A percentile compares a stretch with the other conserved stretches of the same genome.
Conservation (phyloP, 116 monocot species). For the Dioscorea cayenensis region DNA sequence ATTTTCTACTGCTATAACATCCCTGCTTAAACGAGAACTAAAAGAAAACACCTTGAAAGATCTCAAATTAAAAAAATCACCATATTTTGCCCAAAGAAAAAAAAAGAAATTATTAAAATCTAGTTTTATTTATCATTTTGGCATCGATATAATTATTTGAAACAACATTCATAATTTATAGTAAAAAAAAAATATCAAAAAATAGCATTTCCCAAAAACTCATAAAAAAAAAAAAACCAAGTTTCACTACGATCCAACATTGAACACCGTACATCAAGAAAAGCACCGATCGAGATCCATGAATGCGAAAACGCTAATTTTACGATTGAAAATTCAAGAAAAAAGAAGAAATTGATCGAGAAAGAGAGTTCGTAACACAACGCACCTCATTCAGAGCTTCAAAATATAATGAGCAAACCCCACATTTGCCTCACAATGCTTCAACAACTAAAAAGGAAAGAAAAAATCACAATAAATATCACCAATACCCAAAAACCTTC, state of each 20-base stretch:
- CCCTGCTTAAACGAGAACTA: too few relatives aligned
- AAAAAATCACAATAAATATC: background rate
- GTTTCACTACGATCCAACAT: background rate
- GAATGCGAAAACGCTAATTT: background rate
- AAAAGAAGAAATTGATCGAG: background rate
- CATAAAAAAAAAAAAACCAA: background rate
- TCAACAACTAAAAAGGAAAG: background rate
- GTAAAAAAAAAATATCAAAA: background rate
- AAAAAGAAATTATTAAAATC: too few relatives aligned
- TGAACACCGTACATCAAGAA: background rate
- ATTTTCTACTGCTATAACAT: too few relatives aligned
- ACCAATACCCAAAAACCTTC: background rate
- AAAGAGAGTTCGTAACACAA: background rate
- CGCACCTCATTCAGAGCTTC: background rate
- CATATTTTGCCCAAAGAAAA: too few relatives aligned
- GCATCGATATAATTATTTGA: too few relatives aligned
- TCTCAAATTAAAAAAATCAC: too few relatives aligned
- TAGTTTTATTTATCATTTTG: too few relatives aligned
- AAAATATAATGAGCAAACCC: background rate
- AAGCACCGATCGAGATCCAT: too few relatives aligned
- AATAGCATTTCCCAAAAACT: background rate
- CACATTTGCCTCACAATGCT: background rate
- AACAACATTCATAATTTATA: background rate
- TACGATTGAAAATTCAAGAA: background rate
- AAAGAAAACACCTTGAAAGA: too few relatives aligned